Evolutionary conservation across 2,329 filamentous ascomycete species (phyloP).

Genomic region (Fusarium austroafricanum): DNA sequence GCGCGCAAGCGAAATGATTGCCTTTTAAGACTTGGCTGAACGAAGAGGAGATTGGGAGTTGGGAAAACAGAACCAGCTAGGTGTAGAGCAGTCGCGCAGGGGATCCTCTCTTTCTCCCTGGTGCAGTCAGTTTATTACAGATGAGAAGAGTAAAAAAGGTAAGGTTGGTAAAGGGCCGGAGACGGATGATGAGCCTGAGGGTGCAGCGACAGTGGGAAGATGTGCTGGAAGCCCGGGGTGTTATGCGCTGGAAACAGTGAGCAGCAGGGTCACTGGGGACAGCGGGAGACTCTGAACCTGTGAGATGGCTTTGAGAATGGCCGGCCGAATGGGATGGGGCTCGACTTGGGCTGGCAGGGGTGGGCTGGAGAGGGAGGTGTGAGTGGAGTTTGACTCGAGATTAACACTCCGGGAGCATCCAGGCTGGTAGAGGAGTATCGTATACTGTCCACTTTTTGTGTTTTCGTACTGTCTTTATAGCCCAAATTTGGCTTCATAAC

Average conservation of each 20-base stretch:
- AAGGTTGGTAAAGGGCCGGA: slow-evolving; percentile 30
- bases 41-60: slow-evolving; percentile 45
- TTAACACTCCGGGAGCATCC: slow-evolving; percentile 53
- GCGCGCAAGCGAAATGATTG: slow-evolving; percentile 66
- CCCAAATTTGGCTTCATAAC: fast-evolving
- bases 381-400: slow-evolving; percentile 57
- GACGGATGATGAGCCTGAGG: slow-evolving; percentile 11
- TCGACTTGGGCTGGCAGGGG: slow-evolving; percentile 42
- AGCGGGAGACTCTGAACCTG: slow-evolving; percentile 24
- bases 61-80: slow-evolving; percentile 38
- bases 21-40: slow-evolving; percentile 52
- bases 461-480: slow-evolving; percentile 5
- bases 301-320: slow-evolving; percentile 23
- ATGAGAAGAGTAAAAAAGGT: slow-evolving; percentile 14
- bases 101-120: slow-evolving; percentile 21
- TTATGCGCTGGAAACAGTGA: slow-evolving; percentile 40
- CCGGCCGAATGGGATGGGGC: slow-evolving; percentile 33
- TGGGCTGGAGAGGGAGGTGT: slow-evolving; percentile 51
- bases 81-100: slow-evolving; percentile 24
- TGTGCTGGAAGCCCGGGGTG: slow-evolving; percentile 35
- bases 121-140: slow-evolving; percentile 18
- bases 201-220: slow-evolving; percentile 24
- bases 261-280: slow-evolving; percentile 33
- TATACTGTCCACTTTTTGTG: neutral
- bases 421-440: slow-evolving; percentile 47